Conservation (phyloP, 208 protist genomes). For the Entamoeba dispar region DNA sequence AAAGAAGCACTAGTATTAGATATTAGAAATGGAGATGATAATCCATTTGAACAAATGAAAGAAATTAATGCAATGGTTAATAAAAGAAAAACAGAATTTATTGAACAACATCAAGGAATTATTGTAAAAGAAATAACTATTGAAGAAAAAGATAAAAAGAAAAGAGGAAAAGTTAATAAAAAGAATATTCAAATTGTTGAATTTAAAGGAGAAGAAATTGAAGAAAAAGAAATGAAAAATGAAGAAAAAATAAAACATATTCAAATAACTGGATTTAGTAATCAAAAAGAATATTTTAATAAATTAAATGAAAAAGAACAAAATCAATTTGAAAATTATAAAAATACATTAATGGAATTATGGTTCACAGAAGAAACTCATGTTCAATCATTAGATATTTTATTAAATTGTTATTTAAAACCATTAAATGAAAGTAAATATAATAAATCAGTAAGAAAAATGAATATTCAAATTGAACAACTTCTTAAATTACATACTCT, state of each 20-base stretch:
- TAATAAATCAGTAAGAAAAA: background rate
- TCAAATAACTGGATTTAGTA: background rate
- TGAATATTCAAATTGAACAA: background rate
- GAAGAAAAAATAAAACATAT: background rate
- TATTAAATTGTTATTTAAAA: background rate
- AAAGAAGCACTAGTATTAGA: background rate
- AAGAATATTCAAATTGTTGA: background rate
- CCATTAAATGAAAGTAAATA: background rate
- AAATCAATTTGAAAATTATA: background rate
- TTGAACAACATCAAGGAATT: background rate
- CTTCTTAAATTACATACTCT: background rate
- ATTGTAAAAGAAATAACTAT: background rate
- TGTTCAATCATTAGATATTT: background rate
- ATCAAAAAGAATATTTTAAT: background rate
- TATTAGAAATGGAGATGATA: background rate
- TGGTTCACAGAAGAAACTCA: background rate
- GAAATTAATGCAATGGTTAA: background rate
- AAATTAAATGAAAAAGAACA: background rate
- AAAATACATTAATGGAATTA: background rate
- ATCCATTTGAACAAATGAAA: background rate
- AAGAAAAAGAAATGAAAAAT: background rate
- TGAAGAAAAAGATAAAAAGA: background rate
- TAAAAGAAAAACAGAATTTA: background rate
- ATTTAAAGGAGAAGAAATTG: background rate
- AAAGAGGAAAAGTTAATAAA: background rate